These are phyloP conservation scores for Coelastrella sp. DNA, from an alignment of 139 green algal genomes.

Conservation along the genomic window DNA sequence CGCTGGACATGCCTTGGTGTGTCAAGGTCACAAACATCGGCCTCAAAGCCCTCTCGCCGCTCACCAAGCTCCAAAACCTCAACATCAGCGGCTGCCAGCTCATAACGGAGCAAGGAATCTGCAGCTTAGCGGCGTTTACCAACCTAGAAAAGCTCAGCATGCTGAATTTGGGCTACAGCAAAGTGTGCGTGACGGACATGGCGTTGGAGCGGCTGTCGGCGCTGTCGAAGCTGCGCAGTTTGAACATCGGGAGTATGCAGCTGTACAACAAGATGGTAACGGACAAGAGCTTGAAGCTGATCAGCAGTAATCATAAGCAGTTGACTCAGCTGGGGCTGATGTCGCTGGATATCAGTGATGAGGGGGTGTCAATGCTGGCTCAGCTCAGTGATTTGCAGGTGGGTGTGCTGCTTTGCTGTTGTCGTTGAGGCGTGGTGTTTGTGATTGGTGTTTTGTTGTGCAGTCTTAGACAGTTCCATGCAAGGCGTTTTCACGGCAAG, in stretches of 20 bases:
- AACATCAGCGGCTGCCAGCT: constrained; percentile 70
- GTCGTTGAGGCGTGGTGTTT: not conserved
- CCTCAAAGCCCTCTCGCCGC: constrained; percentile 50
- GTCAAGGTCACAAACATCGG: constrained; percentile 61
- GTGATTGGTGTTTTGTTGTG: too few relatives aligned
- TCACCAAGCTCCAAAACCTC: constrained; percentile 57
- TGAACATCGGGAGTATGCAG: constrained; percentile 54
- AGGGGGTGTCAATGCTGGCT: constrained; percentile 30
- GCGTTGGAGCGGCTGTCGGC: constrained; percentile 32
- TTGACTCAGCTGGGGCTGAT: constrained; percentile 59
- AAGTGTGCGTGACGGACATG: constrained; percentile 56
- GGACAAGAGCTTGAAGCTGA: constrained; percentile 42
- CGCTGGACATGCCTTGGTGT: constrained; percentile 67
- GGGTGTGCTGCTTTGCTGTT: not conserved
- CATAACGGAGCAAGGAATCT: constrained; percentile 56
- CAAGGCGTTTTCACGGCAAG: too few relatives aligned
- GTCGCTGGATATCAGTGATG: constrained; percentile 53
- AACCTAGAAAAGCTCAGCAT: constrained; percentile 22
- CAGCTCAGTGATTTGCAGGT: constrained; percentile 42
- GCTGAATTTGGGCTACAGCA: constrained; percentile 55
- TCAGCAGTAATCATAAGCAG: constrained; percentile 28
- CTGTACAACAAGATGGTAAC: constrained; percentile 45
- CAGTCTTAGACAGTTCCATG: too few relatives aligned
- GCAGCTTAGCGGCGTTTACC: constrained; percentile 47
- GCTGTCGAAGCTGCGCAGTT: constrained; percentile 39